Conservation (phyloP, 2,329 filamentous ascomycete genomes). For the Penicillium janthinellum region DNA sequence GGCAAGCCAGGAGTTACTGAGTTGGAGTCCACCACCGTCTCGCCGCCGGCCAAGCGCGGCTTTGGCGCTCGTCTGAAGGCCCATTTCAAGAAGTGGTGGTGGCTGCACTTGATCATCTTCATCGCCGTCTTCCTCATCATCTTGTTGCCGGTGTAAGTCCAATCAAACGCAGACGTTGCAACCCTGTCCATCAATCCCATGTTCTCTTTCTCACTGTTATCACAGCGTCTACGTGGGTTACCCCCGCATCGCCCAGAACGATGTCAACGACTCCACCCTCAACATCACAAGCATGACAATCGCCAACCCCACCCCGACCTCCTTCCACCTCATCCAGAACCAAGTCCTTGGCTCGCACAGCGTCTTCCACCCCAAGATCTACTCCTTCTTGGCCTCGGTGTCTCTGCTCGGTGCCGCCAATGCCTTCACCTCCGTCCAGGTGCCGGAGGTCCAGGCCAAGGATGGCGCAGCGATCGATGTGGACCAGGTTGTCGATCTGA, state of each 20-base stretch:
- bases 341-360: conserved; percentile 52
- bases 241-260: conserved; percentile 58
- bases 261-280: conserved; percentile 56
- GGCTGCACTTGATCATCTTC: conserved; percentile 55
- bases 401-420: conserved; percentile 47
- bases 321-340: conserved; percentile 52
- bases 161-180: background rate
- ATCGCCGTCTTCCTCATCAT: conserved; percentile 56
- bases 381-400: conserved; percentile 55
- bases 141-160: conserved; percentile 58
- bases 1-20: conserved; percentile 24
- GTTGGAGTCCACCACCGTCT: conserved; percentile 18
- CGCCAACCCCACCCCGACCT: conserved; percentile 51
- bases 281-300: conserved; percentile 55
- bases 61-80: conserved; percentile 31
- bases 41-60: conserved; percentile 22
- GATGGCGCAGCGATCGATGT: conserved; percentile 47
- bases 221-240: conserved; percentile 60
- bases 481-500: conserved; percentile 49
- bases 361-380: conserved; percentile 57
- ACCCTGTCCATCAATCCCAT: background rate
- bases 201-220: background rate
- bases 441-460: conserved; percentile 50
- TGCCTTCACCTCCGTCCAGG: conserved; percentile 48
- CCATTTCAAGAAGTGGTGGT: conserved; percentile 55